Evolutionary conservation across 768 basidiomycete genomes (phyloP).

Genomic region (Kwoniella shandongensis): DNA sequence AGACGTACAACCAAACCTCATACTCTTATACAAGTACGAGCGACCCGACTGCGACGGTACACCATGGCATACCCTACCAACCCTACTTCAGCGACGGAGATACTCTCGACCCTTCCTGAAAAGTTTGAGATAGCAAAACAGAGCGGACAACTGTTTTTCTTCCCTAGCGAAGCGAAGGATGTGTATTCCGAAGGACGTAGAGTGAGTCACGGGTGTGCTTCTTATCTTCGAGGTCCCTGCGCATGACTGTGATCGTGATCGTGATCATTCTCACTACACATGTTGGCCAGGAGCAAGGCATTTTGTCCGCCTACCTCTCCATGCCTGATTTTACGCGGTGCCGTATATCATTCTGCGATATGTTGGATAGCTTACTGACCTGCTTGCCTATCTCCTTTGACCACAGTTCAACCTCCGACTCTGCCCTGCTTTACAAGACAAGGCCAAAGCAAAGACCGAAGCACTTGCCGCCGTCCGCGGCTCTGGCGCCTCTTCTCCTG

Average conservation of each 20-base stretch:
- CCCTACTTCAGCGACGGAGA: conserved; percentile 32
- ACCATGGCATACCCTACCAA: conserved; percentile 35
- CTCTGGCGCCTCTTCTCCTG: conserved; percentile 23
- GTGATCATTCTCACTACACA: too few relatives aligned
- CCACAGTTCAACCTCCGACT: conserved; percentile 78
- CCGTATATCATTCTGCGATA: too few relatives aligned
- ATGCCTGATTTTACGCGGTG: too few relatives aligned
- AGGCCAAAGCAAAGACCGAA: conserved; percentile 57
- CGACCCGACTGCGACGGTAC: not conserved
- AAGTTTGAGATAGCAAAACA: conserved; percentile 46
- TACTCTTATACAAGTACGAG: too few relatives aligned
- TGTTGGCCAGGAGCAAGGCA: too few relatives aligned
- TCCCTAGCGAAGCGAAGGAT: conserved; percentile 67
- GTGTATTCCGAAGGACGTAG: conserved; percentile 66
- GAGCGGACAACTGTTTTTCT: conserved; percentile 71
- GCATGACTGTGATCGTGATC: too few relatives aligned
- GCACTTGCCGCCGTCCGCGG: conserved; percentile 57
- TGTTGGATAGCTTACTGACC: not conserved
- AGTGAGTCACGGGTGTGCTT: conserved; percentile 59
- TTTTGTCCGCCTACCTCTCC: too few relatives aligned
- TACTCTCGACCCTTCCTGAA: conserved; percentile 40
- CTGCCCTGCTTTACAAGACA: conserved; percentile 81
- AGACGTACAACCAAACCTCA: too few relatives aligned
- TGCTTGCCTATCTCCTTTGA: not conserved
- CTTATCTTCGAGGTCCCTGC: too few relatives aligned